These are phyloP conservation scores for Leishmania tropica DNA, from an alignment of 208 protist genomes.

Conservation along the genomic window DNA sequence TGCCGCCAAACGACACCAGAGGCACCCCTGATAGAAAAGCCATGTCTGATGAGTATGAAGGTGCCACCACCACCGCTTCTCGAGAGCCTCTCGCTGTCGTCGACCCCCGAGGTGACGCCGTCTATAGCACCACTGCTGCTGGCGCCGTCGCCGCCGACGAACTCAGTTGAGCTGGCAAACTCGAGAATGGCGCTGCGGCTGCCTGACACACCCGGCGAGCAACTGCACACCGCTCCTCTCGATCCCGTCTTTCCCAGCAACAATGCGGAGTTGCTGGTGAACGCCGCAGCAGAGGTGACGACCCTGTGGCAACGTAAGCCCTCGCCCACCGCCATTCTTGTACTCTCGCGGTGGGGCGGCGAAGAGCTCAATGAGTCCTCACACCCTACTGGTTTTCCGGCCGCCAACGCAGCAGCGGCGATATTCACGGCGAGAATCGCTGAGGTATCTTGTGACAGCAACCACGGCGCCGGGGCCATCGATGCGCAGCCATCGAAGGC, in stretches of 20 bases:
- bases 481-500: background rate
- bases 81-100: background rate
- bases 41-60: background rate
- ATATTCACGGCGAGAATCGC: background rate
- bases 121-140: background rate
- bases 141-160: background rate
- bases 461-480: background rate
- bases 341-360: background rate
- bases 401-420: background rate
- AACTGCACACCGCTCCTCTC: too few relatives aligned
- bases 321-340: background rate
- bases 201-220: background rate
- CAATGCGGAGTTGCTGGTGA: background rate
- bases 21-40: background rate
- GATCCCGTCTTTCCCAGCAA: background rate
- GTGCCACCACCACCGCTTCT: background rate
- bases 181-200: background rate
- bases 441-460: background rate
- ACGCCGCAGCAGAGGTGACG: background rate
- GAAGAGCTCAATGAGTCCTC: background rate
- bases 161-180: background rate
- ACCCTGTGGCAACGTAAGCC: background rate
- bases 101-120: background rate
- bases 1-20: background rate
- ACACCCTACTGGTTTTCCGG: background rate